Evolutionary conservation across 2,329 filamentous ascomycete genomes (phyloP), one percentile per base, ranked within the genome.

Genomic region (Trichothecium sympodiale): DNA sequence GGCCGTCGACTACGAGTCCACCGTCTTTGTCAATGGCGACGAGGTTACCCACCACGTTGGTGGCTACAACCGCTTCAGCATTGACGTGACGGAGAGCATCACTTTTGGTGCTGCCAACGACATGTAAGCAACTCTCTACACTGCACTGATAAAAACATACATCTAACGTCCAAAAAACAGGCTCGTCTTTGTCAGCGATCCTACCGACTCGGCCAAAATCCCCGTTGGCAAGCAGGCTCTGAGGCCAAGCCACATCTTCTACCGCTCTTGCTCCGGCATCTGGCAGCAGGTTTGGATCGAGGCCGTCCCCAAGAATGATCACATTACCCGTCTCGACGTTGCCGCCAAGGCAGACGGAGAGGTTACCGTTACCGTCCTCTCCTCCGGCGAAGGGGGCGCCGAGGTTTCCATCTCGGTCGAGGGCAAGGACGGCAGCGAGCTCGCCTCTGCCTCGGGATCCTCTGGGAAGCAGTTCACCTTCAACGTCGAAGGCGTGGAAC

Each of bases 251-350:
- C 71, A 77, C 45, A 84, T 84, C 40, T 84, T 80, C 52, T 84
- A 84, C 51, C 75, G 74, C 0, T 74, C 80, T 0, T 84, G 79
- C 50, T 79, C 75, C 25, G 80, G 80, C 5, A 83, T 85, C 43
- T 85, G 80, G 80, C 80, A 83, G 49, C 69, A 67, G 14, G 80
- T 84, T 0, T 85, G 80, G 80, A 57, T 85, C 2, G 74, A 81
- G 49, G 64, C 70, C n/a, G 75, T 69, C 0, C 73, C 79, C 0
- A 25, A 25, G 20, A 42, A 56, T 0, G 65, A 70, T 34, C 60
- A 77, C 44, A 69, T 83, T 37, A 69, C 67, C 0, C 61, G 69
- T 29, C 55, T 83, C 3, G 71, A 82, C 41, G 47, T 83, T 13
- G 54, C 64, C 17, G 79, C 76, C 1, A 66, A 65, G 42, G 71